Evolutionary conservation across 345 rosid genomes (phyloP).

Genomic region (Mangifera indica): DNA sequence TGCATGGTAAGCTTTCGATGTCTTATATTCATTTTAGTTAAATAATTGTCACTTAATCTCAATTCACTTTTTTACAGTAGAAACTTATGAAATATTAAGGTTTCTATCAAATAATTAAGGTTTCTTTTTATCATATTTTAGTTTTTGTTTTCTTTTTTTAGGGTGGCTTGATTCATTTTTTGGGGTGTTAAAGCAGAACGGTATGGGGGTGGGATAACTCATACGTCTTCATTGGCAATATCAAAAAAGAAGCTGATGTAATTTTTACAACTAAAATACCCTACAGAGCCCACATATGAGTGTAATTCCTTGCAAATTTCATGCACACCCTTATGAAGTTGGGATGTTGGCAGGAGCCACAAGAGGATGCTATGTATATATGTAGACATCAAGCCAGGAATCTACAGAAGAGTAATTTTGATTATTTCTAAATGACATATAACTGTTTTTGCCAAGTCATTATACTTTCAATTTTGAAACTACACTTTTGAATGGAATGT

Average conservation of each 20-base stretch:
- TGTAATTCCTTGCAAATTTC: constrained; percentile 71
- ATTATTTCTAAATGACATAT: background rate
- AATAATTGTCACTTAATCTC: no score
- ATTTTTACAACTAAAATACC: constrained; percentile 38
- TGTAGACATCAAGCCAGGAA: constrained; percentile 47
- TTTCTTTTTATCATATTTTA: no score
- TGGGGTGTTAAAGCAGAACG: no score
- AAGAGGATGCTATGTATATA: constrained; percentile 64
- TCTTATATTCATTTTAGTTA: no score
- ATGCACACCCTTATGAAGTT: constrained; percentile 59
- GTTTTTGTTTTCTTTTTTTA: no score
- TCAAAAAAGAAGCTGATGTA: constrained; percentile 61
- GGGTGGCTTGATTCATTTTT: no score
- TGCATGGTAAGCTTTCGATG: no score
- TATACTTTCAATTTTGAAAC: no score
- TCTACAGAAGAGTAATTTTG: background rate
- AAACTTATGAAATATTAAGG: no score
- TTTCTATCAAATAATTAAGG: no score
- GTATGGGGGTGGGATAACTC: constrained; percentile 97
- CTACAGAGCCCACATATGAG: constrained; percentile 41
- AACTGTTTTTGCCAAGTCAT: background rate
- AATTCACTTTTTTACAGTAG: no score
- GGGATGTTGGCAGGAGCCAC: constrained; percentile 77
- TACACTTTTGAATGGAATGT: background rate
- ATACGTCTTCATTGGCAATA: constrained; percentile 56